These are phyloP conservation scores for Leccinum imitatum DNA, from an alignment of 768 basidiomycete genomes.

Conservation along the genomic window DNA sequence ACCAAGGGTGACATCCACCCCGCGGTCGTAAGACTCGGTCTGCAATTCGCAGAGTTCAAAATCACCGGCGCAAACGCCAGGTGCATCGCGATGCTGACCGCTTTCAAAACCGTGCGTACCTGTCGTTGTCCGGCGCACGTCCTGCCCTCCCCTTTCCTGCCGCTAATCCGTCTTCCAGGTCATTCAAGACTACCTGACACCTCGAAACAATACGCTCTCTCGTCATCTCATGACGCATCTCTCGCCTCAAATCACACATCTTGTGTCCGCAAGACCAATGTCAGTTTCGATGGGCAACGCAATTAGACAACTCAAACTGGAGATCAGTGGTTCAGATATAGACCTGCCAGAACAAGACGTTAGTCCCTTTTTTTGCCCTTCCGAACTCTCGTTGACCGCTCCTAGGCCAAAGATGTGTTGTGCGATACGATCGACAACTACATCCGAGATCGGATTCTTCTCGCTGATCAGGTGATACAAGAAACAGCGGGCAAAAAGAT, in stretches of 20 bases:
- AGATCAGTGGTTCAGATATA: slow-evolving; percentile 89
- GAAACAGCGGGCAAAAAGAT: slow-evolving; percentile 90
- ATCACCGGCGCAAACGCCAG: slow-evolving; percentile 94
- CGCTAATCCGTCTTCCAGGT: slow-evolving; percentile 49
- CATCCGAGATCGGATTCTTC: slow-evolving; percentile 89
- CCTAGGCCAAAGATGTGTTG: slow-evolving; percentile 82
- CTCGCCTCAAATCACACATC: slow-evolving; percentile 89
- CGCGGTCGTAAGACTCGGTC: slow-evolving; percentile 77
- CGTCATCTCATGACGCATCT: slow-evolving; percentile 90
- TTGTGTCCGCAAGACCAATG: slow-evolving; percentile 86
- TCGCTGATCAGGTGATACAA: slow-evolving; percentile 92
- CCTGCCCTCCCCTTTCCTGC: background rate
- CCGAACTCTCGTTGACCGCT: slow-evolving; percentile 1
- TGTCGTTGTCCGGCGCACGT: background rate
- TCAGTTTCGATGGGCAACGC: slow-evolving; percentile 94
- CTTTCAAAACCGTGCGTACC: slow-evolving; percentile 81
- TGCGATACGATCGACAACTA: slow-evolving; percentile 89
- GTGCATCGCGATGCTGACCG: slow-evolving; percentile 87
- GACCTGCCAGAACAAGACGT: slow-evolving; percentile 97
- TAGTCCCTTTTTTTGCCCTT: slow-evolving; percentile 20
- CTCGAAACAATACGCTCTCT: slow-evolving; percentile 81
- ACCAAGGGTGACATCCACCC: slow-evolving; percentile 91
- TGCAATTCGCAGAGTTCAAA: slow-evolving; percentile 90
- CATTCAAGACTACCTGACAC: slow-evolving; percentile 87
- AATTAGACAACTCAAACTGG: slow-evolving; percentile 90